Percentiles rank a stretch among this genome's conserved stretches.
These are phyloP conservation scores for Erythrobasidium hasegawianum DNA, from an alignment of 1,284 basidiomycete genomes.

Conservation along the genomic window DNA sequence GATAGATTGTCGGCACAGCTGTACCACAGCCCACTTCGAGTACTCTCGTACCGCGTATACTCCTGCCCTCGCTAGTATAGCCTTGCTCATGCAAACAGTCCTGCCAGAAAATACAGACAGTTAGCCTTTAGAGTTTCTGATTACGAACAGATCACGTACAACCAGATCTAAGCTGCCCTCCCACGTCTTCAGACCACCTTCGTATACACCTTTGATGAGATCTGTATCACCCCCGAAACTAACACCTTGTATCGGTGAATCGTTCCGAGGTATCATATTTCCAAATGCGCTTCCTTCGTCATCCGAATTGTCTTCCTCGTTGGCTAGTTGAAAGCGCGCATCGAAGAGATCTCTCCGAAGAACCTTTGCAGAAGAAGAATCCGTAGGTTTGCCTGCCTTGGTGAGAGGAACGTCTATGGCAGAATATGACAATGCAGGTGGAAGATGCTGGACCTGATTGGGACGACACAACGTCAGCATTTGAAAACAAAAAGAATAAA, in stretches of 20 bases:
- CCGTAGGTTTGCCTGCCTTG: neutral
- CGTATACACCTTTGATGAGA: constrained; percentile 85
- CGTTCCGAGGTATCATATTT: constrained; percentile 53
- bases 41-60: constrained; percentile 54
- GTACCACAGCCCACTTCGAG: constrained; percentile 93
- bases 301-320: constrained; percentile 44
- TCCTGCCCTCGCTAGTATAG: neutral
- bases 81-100: constrained; percentile 9
- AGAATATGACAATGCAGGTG: constrained; percentile 47
- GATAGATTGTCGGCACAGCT: constrained; percentile 71
- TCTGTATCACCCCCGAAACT: constrained; percentile 61
- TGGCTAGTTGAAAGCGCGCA: constrained; percentile 85
- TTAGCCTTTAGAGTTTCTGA: neutral
- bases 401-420: constrained; percentile 41
- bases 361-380: constrained; percentile 49
- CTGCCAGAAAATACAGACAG: no score
- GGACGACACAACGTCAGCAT: neutral
- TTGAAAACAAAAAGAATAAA: neutral
- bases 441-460: constrained; percentile 43
- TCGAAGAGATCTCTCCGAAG: constrained; percentile 85
- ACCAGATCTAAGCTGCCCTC: constrained; percentile 89
- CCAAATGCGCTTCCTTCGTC: constrained; percentile 35
- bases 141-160: constrained; percentile 40
- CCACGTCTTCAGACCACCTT: constrained; percentile 97
- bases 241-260: constrained; percentile 43